Evolutionary conservation across 2,329 filamentous ascomycete genomes (phyloP).

Genomic region (Penicillium brasilianum): DNA sequence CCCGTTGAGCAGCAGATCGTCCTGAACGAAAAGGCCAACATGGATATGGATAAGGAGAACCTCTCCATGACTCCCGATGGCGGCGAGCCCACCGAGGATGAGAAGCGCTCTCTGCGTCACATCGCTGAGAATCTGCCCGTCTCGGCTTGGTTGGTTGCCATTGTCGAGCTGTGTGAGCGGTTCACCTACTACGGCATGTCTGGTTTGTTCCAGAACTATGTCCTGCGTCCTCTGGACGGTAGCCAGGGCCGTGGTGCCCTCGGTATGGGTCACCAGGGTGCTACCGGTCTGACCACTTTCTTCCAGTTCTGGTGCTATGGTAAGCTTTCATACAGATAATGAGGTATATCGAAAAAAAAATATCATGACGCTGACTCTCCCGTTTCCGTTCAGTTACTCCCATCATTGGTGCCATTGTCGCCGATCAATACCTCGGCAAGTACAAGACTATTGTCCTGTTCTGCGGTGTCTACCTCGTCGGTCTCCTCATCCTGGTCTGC

Average conservation of each 20-base stretch:
- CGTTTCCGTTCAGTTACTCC: conserved; percentile 52
- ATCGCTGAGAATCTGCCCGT: conserved; percentile 61
- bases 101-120: conserved; percentile 57
- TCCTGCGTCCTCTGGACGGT: conserved; percentile 49
- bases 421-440: conserved; percentile 65
- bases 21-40: conserved; percentile 32
- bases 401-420: conserved; percentile 62
- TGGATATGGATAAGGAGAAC: conserved; percentile 40
- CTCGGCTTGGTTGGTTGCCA: conserved; percentile 62
- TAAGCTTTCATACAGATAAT: conserved; percentile 25
- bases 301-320: conserved; percentile 62
- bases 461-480: conserved; percentile 62
- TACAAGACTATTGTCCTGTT: conserved; percentile 65
- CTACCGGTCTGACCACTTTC: conserved; percentile 58
- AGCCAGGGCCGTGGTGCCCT: conserved; percentile 48
- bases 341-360: background rate
- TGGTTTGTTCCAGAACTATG: conserved; percentile 63
- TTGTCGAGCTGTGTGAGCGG: conserved; percentile 63
- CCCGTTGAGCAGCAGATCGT: conserved; percentile 24
- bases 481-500: conserved; percentile 59
- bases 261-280: conserved; percentile 51
- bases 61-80: conserved; percentile 50
- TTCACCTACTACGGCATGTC: conserved; percentile 64
- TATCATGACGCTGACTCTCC: conserved; percentile 8
- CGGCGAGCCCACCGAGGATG: conserved; percentile 59